phyloP scores from a whole-genome alignment of 2,329 filamentous ascomycete species.

The Colletotrichum lindemuthianum region DNA sequence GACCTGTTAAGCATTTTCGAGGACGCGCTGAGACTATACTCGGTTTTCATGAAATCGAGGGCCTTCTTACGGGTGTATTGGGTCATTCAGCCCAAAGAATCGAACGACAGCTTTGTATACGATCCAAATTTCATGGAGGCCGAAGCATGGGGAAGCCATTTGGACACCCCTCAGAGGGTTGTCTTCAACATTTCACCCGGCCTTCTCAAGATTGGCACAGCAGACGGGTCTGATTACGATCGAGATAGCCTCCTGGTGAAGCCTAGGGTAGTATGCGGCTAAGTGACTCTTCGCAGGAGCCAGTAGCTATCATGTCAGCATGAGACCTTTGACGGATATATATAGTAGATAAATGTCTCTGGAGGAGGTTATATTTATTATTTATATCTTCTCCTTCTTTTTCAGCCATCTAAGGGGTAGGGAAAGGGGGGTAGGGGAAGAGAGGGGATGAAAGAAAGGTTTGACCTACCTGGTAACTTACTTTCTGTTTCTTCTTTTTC shows the following conservation, averaged over 20 bases:
- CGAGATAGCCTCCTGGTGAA: conserved; percentile 6
- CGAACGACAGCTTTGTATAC: not conserved
- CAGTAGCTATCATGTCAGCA: too few relatives aligned
- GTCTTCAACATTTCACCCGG: not conserved
- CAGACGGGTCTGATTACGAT: conserved; percentile 31
- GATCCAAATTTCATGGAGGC: not conserved
- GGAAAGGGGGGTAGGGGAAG: too few relatives aligned
- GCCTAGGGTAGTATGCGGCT: conserved; percentile 11
- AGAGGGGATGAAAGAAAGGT: too few relatives aligned
- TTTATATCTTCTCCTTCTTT: too few relatives aligned
- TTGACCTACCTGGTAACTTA: too few relatives aligned
- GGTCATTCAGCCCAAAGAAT: not conserved
- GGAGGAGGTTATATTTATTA: too few relatives aligned
- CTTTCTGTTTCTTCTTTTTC: too few relatives aligned
- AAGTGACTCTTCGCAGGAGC: too few relatives aligned
- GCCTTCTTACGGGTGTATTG: not conserved
- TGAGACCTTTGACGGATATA: too few relatives aligned
- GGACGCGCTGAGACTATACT: not conserved
- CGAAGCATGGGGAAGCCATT: not conserved
- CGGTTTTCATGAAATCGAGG: conserved; percentile 1
- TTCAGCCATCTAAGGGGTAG: too few relatives aligned
- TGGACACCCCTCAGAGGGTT: not conserved
- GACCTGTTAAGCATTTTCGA: not conserved
- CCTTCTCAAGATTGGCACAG: conserved; percentile 24
- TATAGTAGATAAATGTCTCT: too few relatives aligned